A percentile compares a stretch with the other conserved stretches of the same genome.
phyloP scores from a whole-genome alignment of 306 rosid genomes.

The Ochetophila trinervis region DNA sequence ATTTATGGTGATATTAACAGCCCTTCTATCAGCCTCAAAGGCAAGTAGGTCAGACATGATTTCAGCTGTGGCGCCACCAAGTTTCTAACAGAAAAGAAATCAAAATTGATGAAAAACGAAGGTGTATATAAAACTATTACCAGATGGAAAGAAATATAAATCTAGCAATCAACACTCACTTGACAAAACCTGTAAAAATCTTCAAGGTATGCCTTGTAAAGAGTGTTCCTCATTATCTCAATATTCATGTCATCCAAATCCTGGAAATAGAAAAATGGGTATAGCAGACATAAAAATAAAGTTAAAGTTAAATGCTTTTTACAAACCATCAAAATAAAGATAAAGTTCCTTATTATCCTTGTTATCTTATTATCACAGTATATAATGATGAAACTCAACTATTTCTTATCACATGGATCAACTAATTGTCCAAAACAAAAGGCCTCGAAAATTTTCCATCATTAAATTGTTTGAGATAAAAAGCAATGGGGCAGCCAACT shows the following conservation, averaged over 20 bases:
- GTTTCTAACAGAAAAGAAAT: constrained; percentile 57
- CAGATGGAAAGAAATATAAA: background rate
- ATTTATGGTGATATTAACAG: constrained; percentile 89
- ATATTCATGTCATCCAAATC: constrained; percentile 99
- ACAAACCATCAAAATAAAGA: constrained; percentile 2
- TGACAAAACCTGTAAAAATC: constrained; percentile 94
- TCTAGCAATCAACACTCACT: constrained; percentile 40
- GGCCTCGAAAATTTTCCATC: background rate
- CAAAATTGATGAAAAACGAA: constrained; percentile 25
- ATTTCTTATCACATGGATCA: background rate
- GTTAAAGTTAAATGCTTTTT: constrained; percentile 2
- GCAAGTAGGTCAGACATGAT: constrained; percentile 98
- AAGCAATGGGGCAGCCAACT: background rate
- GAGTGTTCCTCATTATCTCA: constrained; percentile 97
- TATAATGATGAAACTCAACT: background rate
- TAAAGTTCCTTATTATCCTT: too few relatives aligned
- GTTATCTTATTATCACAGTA: background rate
- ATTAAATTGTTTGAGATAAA: background rate
- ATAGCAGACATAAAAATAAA: constrained; percentile 15
- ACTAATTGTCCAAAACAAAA: background rate
- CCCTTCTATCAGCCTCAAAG: constrained; percentile 99
- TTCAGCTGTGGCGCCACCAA: constrained; percentile 96
- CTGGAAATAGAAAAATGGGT: constrained; percentile 32
- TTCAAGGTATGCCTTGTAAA: constrained; percentile 97
- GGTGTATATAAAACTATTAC: constrained; percentile 6